phyloP scores from a whole-genome alignment of 2,329 filamentous ascomycete genomes.

The Pezicula radicicola region DNA sequence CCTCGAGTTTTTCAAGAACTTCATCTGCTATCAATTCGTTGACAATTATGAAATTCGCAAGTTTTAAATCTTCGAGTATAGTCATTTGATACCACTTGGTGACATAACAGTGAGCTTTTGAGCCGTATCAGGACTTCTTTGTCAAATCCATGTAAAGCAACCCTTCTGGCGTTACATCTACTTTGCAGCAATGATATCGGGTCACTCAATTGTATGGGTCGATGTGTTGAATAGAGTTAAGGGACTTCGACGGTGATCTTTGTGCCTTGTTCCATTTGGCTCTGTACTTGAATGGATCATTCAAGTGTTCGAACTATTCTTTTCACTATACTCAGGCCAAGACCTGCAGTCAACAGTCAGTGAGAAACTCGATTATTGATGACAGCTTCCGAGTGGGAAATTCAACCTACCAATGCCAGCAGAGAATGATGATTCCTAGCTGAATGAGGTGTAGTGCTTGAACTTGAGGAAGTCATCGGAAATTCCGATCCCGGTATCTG shows the following conservation, averaged over 20 bases:
- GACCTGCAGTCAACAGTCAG: slow-evolving; percentile 1
- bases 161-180: neutral
- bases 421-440: slow-evolving; percentile 56
- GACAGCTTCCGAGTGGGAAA: too few relatives aligned
- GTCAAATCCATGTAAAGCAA: slow-evolving; percentile 1
- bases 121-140: slow-evolving; percentile 44
- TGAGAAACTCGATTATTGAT: neutral
- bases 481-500: slow-evolving; percentile 62
- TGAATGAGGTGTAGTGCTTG: slow-evolving; percentile 56
- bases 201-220: neutral
- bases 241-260: slow-evolving; percentile 41
- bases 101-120: neutral
- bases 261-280: slow-evolving; percentile 48
- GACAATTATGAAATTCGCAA: neutral
- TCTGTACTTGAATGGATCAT: slow-evolving; percentile 56
- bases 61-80: neutral
- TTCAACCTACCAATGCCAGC: slow-evolving; percentile 46
- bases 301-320: slow-evolving; percentile 54
- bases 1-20: neutral
- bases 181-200: neutral
- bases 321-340: slow-evolving; percentile 60
- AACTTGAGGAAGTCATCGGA: slow-evolving; percentile 56
- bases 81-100: neutral
- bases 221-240: neutral
- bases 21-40: neutral